A percentile compares a stretch with the other conserved stretches of the same genome.
Evolutionary conservation across 1,139 yeast species (phyloP).

Genomic region (Lodderomyces elongisporus): DNA sequence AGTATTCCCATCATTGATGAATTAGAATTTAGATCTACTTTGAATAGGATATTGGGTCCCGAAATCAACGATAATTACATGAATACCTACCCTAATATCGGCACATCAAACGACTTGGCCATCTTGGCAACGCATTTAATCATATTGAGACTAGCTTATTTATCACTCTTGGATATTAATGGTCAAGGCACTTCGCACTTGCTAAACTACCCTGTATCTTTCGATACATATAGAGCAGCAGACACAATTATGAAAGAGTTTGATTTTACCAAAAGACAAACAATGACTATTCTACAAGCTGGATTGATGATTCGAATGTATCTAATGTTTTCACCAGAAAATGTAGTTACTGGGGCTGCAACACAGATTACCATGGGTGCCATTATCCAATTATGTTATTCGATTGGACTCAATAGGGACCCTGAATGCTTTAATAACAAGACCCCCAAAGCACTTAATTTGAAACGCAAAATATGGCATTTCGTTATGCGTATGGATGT

Average conservation of each 20-base stretch:
- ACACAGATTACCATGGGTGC: conserved; percentile 26
- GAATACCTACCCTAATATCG: conserved; percentile 17
- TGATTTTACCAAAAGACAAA: conserved; percentile 34
- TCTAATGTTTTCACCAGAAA: conserved; percentile 27
- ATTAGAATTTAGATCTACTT: conserved; percentile 15
- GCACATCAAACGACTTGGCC: conserved; percentile 24
- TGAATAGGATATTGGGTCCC: conserved; percentile 15
- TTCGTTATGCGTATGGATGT: conserved; percentile 19
- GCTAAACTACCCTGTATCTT: conserved; percentile 21
- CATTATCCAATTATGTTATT: conserved; percentile 44
- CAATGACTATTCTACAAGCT: conserved; percentile 46
- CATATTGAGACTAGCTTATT: conserved; percentile 24
- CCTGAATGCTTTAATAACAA: conserved; percentile 29
- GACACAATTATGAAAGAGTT: conserved; percentile 33
- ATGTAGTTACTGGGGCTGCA: conserved; percentile 14
- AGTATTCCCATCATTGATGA: conserved; percentile 47
- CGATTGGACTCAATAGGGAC: conserved; percentile 52
- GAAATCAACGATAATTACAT: conserved; percentile 14
- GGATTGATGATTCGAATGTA: conserved; percentile 27
- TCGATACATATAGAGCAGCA: conserved; percentile 27
- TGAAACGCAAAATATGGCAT: conserved; percentile 47
- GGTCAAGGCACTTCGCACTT: conserved; percentile 1
- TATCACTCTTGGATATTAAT: conserved; percentile 18
- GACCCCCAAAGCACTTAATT: conserved; percentile 14
- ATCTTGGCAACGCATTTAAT: conserved; percentile 21